Evolutionary conservation across 2,329 filamentous ascomycete species (phyloP), one percentile per base, ranked within the genome.

Genomic region (Colletotrichum coccodes): DNA sequence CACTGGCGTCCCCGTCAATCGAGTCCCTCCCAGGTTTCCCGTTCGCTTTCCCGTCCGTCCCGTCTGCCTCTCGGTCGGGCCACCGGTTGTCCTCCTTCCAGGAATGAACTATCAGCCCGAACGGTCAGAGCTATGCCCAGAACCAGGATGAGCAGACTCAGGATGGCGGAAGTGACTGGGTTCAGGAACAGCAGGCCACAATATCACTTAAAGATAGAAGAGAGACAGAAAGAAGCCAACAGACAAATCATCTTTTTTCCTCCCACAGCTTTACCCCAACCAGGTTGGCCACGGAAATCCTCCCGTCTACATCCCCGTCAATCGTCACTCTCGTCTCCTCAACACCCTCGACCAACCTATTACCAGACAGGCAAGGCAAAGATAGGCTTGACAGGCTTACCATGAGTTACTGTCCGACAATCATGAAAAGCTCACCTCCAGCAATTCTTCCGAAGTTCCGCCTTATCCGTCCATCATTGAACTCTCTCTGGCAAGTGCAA

Each of bases 381-480:
- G 54, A 52, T 28, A 49, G 34, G 23, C 57, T 61, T 42, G 42
- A 60, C 58, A 62, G 28, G 40, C 56, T 46, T 23, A 8, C 56
- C 40, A 44, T 58, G 56, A 26, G 26, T 34, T 58, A 14, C 57
- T 28, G 58, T 64, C 52, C 52, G 49, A 40, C 60, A 46, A 38
- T 47, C 61, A 53, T 52, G 52, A 57, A 57, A 58, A 12, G 44
- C 62, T 68, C 60, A 68, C 63, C 64, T 36, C 46, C n/a, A 30
- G 6, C 16, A 21, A 3, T 30, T 26, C 23, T 36, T 36, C 64
- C 28, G 30, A 34, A 21, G 14, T 23, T 52, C 49, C 64, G 60
- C 38, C 53, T n/a, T 46, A 32, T 46, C 53, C 60, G 36, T 40
- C 60, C 42, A 53, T 53, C 46, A 47, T 30, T 40, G n/a, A 34